Percentiles rank a stretch among this genome's conserved stretches.
phyloP scores from a whole-genome alignment of 129 eudicot species.

The Mikania micrantha region DNA sequence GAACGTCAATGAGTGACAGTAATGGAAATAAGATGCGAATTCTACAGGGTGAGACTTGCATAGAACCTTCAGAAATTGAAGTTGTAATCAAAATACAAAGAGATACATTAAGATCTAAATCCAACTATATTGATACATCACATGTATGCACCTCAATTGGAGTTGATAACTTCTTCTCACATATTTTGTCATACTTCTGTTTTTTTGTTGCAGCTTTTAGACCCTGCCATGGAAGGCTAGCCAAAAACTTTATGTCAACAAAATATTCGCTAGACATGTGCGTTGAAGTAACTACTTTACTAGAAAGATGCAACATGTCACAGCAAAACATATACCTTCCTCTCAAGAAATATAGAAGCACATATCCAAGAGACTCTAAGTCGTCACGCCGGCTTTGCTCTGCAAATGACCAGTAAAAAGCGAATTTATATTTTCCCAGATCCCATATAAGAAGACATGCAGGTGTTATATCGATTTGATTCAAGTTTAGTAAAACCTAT shows the following conservation, averaged over 20 bases:
- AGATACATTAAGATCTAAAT: background rate
- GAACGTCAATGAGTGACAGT: constrained; percentile 92
- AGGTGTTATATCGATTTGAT: background rate
- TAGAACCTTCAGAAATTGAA: constrained; percentile 49
- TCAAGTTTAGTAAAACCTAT: background rate
- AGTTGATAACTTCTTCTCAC: constrained; percentile 93
- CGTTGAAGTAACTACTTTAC: no score
- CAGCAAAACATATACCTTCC: constrained; percentile 63
- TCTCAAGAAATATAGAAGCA: constrained; percentile 81
- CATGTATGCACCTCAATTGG: constrained; percentile 72
- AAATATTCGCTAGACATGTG: background rate
- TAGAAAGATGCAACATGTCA: constrained; percentile 6
- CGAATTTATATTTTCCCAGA: background rate
- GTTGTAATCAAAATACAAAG: background rate
- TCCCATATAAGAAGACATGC: background rate
- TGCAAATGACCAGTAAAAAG: constrained; percentile 15
- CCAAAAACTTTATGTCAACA: constrained; percentile 17
- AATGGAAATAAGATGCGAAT: constrained; percentile 94
- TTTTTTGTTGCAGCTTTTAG: constrained; percentile 97
- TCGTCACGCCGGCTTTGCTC: constrained; percentile 99
- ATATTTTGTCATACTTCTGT: constrained; percentile 96
- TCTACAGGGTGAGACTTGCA: constrained; percentile 99
- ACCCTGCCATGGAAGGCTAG: constrained; percentile 99
- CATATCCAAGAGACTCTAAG: constrained; percentile 97
- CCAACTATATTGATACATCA: constrained; percentile 8